These are phyloP conservation scores for Picea sitchensis DNA, from an alignment of 75 land plant species.

Conservation along the genomic window DNA sequence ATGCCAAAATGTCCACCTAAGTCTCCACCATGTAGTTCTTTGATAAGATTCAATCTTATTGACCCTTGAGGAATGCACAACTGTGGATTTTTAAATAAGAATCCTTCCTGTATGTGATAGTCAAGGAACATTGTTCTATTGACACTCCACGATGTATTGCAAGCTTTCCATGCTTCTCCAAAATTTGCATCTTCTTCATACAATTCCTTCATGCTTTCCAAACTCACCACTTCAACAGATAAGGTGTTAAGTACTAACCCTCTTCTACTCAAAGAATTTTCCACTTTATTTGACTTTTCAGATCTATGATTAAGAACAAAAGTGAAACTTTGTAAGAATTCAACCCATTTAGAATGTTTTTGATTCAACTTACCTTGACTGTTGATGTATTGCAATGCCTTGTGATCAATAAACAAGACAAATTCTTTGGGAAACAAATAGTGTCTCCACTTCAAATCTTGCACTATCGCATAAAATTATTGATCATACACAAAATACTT, in stretches of 20 bases:
- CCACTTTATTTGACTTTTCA: background rate
- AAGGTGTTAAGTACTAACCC: background rate
- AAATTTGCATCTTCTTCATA: background rate
- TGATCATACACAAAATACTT: too few species aligned
- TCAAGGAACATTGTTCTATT: background rate
- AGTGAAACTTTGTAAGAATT: background rate
- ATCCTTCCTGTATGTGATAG: background rate
- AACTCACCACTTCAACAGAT: background rate
- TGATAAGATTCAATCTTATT: background rate
- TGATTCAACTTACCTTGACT: too few species aligned
- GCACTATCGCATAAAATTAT: too few species aligned
- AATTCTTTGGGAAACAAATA: too few species aligned
- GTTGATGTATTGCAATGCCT: too few species aligned
- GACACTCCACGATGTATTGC: background rate
- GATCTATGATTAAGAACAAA: background rate
- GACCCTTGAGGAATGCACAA: background rate
- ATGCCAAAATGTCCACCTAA: background rate
- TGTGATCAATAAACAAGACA: too few species aligned
- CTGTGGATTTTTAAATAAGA: background rate
- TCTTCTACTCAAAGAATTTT: background rate
- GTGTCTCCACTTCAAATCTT: too few species aligned
- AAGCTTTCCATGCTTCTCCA: background rate
- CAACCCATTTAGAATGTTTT: too few species aligned
- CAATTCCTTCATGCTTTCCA: background rate
- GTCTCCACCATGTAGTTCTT: background rate